phyloP scores from a whole-genome alignment of 495 filamentous ascomycete species.

The Tuber melanosporum region DNA sequence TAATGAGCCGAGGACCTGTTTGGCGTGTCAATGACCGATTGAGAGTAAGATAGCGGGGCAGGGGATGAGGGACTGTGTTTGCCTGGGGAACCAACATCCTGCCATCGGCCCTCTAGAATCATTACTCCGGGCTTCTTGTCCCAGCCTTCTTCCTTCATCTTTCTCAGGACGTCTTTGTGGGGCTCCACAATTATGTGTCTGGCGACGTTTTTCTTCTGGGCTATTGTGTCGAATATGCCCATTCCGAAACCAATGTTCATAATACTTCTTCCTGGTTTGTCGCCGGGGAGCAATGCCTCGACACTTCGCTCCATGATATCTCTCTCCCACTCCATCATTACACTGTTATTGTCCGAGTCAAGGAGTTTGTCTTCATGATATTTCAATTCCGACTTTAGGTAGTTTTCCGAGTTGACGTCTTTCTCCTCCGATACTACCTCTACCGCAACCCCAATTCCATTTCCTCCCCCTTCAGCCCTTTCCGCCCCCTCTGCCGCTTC shows the following conservation, averaged over 20 bases:
- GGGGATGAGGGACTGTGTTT: background rate
- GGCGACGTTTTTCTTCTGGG: constrained; percentile 60
- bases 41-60: background rate
- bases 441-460: constrained; percentile 9
- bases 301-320: constrained; percentile 80
- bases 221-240: constrained; percentile 86
- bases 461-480: constrained; percentile 15
- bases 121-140: constrained; percentile 56
- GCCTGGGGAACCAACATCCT: constrained; percentile 25
- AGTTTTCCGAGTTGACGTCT: constrained; percentile 44
- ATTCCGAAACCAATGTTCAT: constrained; percentile 94
- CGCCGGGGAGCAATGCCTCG: constrained; percentile 53
- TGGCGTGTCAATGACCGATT: constrained; percentile 35
- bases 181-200: constrained; percentile 86
- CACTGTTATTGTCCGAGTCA: constrained; percentile 73
- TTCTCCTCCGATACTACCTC: constrained; percentile 9
- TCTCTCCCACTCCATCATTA: constrained; percentile 98
- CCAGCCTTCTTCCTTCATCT: constrained; percentile 61
- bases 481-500: constrained; percentile 38
- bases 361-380: constrained; percentile 65
- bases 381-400: constrained; percentile 68
- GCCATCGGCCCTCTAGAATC: constrained; percentile 51
- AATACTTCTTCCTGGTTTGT: constrained; percentile 55
- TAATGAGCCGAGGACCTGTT: constrained; percentile 68
- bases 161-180: constrained; percentile 70